Evolutionary conservation across 2,329 filamentous ascomycete genomes (phyloP), one percentile per base, ranked within the genome.

Genomic region (Epichloe baconii): DNA sequence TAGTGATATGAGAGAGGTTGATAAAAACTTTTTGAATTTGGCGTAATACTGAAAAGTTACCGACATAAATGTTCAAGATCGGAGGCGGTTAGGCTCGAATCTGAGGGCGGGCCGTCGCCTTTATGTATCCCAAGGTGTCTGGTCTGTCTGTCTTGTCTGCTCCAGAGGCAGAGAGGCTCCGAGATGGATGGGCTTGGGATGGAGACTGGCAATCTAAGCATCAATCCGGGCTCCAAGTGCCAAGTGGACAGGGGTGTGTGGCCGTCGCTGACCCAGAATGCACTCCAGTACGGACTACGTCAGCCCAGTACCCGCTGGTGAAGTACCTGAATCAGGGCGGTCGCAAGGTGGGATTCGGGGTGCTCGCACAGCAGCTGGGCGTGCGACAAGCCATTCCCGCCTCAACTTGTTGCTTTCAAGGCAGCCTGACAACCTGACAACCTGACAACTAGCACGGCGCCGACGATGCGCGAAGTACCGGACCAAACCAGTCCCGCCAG

Each of bases 61-160:
- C 34, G 49, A 44, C 21, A 14, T 38, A 41, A 40, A 52, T 37
- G 8, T 10, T 46, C 17, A 3, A 11, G 6, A 11, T 4, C 1
- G 21, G 3, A 5, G 0, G 8, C 7, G 3, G 2, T 1, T 2
- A 7, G 44, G 44, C 19, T 37, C 15, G 59, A 10, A 1, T 10
- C 26, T 10, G 3, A 60, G 60, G 61, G 61, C 60, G 61, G 47
- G 59, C 51, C 56, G 56, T 55, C 55, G 58, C 53, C 58, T 58
- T 63, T 62, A 61, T 62, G 61, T 63, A 63, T 62, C 56, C 57
- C 56, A 52, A 53, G 55, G n/a, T n/a, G 19, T n/a, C n/a, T 47
- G 21, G 17, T 21, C 8, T 31, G 21, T 41, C 46, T 31, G 36
- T 31, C 26, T 26, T 26, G 26, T 26, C 7, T 26, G 26, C 26